Evolutionary conservation across 148 eudicot genomes (phyloP), one percentile per base, ranked within the genome.

Genomic region (Camellia granthamiana): DNA sequence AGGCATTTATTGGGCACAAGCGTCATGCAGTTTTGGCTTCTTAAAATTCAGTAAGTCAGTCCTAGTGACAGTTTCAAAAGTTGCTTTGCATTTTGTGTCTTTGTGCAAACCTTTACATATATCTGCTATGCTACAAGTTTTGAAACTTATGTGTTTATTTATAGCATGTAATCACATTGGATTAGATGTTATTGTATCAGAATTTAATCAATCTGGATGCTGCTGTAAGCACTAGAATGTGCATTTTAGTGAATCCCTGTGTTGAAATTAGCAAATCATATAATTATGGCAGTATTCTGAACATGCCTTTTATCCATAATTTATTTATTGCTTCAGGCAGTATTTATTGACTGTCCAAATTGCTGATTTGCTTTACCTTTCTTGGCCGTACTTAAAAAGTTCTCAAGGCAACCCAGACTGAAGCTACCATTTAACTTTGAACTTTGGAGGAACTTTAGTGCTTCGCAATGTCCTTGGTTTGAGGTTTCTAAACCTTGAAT

Each of bases 1-100:
- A 77, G 67, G 91, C 84, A 15, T 80, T 86, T 69, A 72, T 72
- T 51, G 88, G 88, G 83, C 79, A 69, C 76, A 95, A 85, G 80
- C 86, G 69, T 18, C 84, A 62, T 10, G 76, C 86, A 5, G 85
- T 88, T 78, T 7, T 78, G 78, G 91, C 83, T 56, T 79, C 84
- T 10, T 89, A 75, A 30, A 83, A 73, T 44, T 55, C 0, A 10
- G 18, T 52, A 14, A 62, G 69, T 19, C 79, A 62, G 69, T 13
- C 79, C 59, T 47, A 13, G 23, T 14, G 47, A 46, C 19, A 63
- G 18, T 67, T 46, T 49, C 11, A 63, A 63, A 62, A 63, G 42
- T 46, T 19, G 19, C 19, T 18, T 38, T 66, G 14, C 46, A 52
- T 30, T 16, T 44, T 77, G 61, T 67, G 9, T 66, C 70, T 49